Evolutionary conservation across 139 green algal genomes (phyloP).

Genomic region (Mychonastes homosphaera): DNA sequence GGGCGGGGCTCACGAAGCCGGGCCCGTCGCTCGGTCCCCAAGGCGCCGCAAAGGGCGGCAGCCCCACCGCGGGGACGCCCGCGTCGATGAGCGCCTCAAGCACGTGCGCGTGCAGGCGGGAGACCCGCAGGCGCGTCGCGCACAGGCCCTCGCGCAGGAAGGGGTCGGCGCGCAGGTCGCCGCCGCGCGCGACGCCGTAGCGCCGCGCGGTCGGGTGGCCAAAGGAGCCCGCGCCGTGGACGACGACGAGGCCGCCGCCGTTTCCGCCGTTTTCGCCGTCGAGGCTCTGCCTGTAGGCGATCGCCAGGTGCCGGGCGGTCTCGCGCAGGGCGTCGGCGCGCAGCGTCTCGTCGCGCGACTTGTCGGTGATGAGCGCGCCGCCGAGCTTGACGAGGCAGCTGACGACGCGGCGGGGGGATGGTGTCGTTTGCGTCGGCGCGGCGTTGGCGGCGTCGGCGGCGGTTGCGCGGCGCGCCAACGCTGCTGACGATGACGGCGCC

Average conservation of each 20-base stretch:
- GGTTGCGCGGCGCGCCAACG: no score
- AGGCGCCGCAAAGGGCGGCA: slow-evolving; percentile 37
- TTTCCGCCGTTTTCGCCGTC: not conserved
- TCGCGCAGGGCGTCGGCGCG: slow-evolving; percentile 20
- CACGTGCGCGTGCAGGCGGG: slow-evolving; percentile 29
- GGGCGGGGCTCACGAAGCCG: not conserved
- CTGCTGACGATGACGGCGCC: no score
- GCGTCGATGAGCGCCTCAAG: slow-evolving; percentile 17
- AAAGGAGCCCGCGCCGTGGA: slow-evolving; percentile 64
- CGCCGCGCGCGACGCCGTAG: slow-evolving; percentile 30
- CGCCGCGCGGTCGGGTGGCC: slow-evolving; percentile 40
- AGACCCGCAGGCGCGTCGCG: slow-evolving; percentile 18
- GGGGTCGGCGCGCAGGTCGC: not conserved
- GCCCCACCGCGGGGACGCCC: slow-evolving; percentile 33
- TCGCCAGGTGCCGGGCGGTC: slow-evolving; percentile 12
- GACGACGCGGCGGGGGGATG: no score
- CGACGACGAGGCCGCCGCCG: slow-evolving; percentile 23
- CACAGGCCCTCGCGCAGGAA: slow-evolving; percentile 3
- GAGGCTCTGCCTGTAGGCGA: not conserved
- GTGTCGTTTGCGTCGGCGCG: no score
- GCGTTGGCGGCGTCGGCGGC: no score
- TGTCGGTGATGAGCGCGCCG: slow-evolving; percentile 51
- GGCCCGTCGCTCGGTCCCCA: not conserved
- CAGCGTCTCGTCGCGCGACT: slow-evolving; percentile 36
- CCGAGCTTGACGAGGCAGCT: slow-evolving; percentile 58